Base-by-base conservation (phyloP, 257 asterid genomes). In the Dorcoceras hygrometricum region DNA sequence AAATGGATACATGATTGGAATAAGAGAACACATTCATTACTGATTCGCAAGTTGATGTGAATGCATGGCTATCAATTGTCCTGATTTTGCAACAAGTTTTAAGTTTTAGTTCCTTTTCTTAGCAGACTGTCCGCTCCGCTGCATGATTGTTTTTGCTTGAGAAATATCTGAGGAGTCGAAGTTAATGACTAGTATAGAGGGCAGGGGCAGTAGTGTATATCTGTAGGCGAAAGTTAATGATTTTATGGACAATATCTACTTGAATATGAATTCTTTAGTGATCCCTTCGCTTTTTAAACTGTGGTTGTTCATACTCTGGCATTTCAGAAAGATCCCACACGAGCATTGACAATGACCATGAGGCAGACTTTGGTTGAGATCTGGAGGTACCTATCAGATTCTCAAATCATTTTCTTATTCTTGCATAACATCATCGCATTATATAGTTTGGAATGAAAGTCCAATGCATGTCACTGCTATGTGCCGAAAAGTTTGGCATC, bases 271-370 rank as follows among this genome's bases (percentile, higher is more conserved):
- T 26, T 50, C 57, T 22, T 64, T 29, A 4, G 43, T 62, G 57
- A 8, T 55, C 59, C 63, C 4, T 9, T 59, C 65, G 20, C 56
- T 64, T 65, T 19, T 16, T 57, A 31, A 63, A 34, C 50, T 54
- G 24, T 73, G 20, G 69, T 39, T 23, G 58, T 34, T 12, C 69
- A 65, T 62, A 46, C 46, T 67, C 28, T 60, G 34, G 5, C 31
- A 50, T 72, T 50, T 22, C 79, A 87, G 97, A 87, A 87, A 34
- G 95, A 90, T 69, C 87, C 95, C 22, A 77, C 32, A 43, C 76
- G 97, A 69, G 87, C 80, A 46, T 67, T 82, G 78, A 81, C 59
- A 22, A 90, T 90, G 97, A 85, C 95, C 2, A 85, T 87, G 50
- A 77, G 83, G 63, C 86, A 75, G 73, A 87, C 91, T 2, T 73